Percentiles rank a stretch among this genome's conserved stretches.
Conservation (phyloP, 208 protist species). For the Trypanosoma platydactyli region DNA sequence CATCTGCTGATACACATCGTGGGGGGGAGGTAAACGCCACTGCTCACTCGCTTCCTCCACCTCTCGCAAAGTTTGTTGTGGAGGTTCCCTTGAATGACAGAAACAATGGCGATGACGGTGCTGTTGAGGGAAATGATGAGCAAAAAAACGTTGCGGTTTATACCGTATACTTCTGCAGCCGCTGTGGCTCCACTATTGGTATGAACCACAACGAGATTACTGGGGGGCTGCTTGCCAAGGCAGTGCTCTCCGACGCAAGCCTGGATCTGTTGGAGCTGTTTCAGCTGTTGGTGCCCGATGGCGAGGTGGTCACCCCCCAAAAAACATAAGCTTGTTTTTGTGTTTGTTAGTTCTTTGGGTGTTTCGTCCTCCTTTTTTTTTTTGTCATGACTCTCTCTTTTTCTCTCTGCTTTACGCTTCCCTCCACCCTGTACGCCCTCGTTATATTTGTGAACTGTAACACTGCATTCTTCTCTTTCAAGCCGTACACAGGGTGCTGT, state of each 20-base stretch:
- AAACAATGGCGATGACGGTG: no score
- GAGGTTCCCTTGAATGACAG: constrained; percentile 14
- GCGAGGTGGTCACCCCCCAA: background rate
- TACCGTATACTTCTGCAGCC: constrained; percentile 54
- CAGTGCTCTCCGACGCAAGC: constrained; percentile 49
- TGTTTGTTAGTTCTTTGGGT: background rate
- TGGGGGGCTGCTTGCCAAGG: constrained; percentile 61
- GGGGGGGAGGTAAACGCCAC: background rate
- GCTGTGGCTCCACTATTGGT: constrained; percentile 56
- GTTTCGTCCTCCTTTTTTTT: no score
- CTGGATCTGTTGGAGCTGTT: constrained; percentile 46
- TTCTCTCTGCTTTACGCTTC: constrained; percentile 4
- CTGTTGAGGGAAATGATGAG: background rate
- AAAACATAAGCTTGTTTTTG: background rate
- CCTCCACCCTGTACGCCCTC: no score
- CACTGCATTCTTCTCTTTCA: no score
- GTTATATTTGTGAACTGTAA: no score
- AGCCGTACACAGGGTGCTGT: no score
- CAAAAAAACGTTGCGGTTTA: constrained; percentile 19
- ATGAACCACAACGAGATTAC: constrained; percentile 59
- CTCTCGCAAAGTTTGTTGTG: constrained; percentile 11
- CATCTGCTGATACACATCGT: background rate
- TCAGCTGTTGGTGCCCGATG: constrained; percentile 36
- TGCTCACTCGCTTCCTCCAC: background rate
- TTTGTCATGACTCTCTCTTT: constrained; percentile 1